phyloP scores from a whole-genome alignment of 495 filamentous ascomycete genomes.

The Podospora sp. region DNA sequence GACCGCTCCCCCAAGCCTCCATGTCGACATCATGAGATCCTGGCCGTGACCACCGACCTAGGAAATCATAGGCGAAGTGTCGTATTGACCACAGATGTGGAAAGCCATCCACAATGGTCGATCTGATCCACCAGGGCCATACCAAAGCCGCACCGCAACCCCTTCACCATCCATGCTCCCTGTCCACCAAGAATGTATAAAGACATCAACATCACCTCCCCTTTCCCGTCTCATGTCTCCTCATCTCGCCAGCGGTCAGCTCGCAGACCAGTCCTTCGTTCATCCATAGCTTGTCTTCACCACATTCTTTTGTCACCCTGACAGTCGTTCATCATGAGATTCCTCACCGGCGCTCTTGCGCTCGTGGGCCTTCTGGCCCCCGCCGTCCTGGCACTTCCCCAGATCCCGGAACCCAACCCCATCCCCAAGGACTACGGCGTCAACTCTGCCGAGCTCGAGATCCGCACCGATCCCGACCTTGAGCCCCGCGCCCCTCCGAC shows the following conservation, averaged over 20 bases:
- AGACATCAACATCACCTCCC: not conserved
- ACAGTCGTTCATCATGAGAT: constrained; percentile 29
- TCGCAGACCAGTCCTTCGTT: constrained; percentile 12
- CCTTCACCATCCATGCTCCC: not conserved
- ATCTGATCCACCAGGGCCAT: not conserved
- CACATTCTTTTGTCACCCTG: constrained; percentile 13
- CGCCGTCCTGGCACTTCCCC: constrained; percentile 18
- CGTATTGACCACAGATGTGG: constrained; percentile 2
- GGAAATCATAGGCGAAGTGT: constrained; percentile 13
- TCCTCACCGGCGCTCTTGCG: constrained; percentile 27
- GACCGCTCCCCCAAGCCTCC: not conserved
- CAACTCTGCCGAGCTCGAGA: constrained; percentile 14
- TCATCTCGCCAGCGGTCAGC: constrained; percentile 17
- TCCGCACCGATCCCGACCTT: not conserved
- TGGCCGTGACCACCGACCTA: not conserved
- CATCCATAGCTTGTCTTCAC: constrained; percentile 2
- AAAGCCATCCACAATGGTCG: not conserved
- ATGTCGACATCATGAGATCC: not conserved
- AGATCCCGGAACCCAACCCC: constrained; percentile 5
- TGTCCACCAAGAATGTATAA: constrained; percentile 4
- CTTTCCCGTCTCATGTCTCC: not conserved
- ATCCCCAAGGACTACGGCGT: not conserved
- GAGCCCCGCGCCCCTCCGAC: constrained; percentile 20
- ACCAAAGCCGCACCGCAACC: not conserved
- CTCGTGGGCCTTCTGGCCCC: constrained; percentile 32